A percentile compares a stretch with the other conserved stretches of the same genome.
Conservation (phyloP, 169 alveolate genomes). For the Plasmodium blacklocki region DNA sequence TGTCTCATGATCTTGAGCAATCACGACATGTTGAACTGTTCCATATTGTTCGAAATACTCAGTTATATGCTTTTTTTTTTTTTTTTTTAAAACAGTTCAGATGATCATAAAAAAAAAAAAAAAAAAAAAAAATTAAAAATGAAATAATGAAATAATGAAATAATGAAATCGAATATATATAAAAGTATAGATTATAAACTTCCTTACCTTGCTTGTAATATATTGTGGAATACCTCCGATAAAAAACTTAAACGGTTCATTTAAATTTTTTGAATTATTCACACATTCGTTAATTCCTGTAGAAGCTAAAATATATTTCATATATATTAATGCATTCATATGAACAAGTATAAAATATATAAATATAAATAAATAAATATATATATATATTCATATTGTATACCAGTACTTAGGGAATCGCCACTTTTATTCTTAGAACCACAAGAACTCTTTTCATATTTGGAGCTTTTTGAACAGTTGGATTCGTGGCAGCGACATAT, state of each 20-base stretch:
- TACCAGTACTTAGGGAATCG: slow-evolving; percentile 63
- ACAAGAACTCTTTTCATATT: slow-evolving; percentile 33
- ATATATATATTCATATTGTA: background rate
- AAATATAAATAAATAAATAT: background rate
- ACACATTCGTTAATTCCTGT: slow-evolving; percentile 65
- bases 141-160: background rate
- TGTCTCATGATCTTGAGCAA: slow-evolving; percentile 73
- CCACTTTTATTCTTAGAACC: slow-evolving; percentile 21
- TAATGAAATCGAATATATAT: background rate
- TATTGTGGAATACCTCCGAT: slow-evolving; percentile 74
- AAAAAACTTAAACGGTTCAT: slow-evolving; percentile 69
- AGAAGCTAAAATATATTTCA: slow-evolving; percentile 30
- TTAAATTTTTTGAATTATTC: slow-evolving; percentile 20
- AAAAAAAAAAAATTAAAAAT: slow-evolving; percentile 6
- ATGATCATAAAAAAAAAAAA: slow-evolving; percentile 14
- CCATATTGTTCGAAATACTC: slow-evolving; percentile 74
- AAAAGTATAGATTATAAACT: background rate
- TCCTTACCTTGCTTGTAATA: slow-evolving; percentile 47
- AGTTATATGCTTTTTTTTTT: slow-evolving; percentile 16
- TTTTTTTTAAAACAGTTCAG: background rate
- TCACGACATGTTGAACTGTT: slow-evolving; percentile 56
- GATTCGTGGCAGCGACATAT: slow-evolving; percentile 43
- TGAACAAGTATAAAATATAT: background rate
- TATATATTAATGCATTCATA: background rate
- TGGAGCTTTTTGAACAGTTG: slow-evolving; percentile 36